These are phyloP conservation scores for Chlamydomonas incerta DNA, from an alignment of 139 green algal species.

Conservation along the genomic window DNA sequence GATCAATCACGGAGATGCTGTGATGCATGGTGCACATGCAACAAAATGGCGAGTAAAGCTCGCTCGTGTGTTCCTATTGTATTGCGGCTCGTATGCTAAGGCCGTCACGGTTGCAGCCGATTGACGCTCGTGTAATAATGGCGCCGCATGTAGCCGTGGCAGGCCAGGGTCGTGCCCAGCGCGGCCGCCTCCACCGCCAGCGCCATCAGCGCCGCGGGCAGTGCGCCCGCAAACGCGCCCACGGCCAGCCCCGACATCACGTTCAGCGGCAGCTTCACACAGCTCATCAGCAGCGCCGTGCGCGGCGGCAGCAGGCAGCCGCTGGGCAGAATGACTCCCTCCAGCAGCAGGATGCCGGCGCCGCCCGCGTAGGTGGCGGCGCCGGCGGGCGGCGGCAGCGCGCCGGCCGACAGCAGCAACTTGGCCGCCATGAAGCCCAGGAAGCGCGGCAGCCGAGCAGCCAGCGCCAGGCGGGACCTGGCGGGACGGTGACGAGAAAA, in stretches of 20 bases:
- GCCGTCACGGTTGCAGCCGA: too few species aligned
- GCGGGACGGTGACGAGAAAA: too few species aligned
- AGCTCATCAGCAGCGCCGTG: background rate
- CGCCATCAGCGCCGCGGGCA: background rate
- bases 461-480: background rate
- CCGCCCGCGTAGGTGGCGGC: background rate
- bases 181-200: background rate
- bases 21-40: too few species aligned
- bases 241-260: background rate
- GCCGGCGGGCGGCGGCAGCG: background rate
- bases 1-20: too few species aligned
- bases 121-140: too few species aligned
- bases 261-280: conserved; percentile 25
- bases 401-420: background rate
- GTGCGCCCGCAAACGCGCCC: background rate
- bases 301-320: background rate
- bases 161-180: conserved; percentile 7
- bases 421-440: background rate
- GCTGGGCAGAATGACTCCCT: conserved; percentile 3
- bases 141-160: background rate
- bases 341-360: background rate
- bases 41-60: too few species aligned
- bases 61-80: too few species aligned
- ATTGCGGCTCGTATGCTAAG: too few species aligned
- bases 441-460: background rate